A percentile compares a stretch with the other conserved stretches of the same genome.
Evolutionary conservation across 1,284 basidiomycete species (phyloP).

Genomic region (Ustilago loliicola): DNA sequence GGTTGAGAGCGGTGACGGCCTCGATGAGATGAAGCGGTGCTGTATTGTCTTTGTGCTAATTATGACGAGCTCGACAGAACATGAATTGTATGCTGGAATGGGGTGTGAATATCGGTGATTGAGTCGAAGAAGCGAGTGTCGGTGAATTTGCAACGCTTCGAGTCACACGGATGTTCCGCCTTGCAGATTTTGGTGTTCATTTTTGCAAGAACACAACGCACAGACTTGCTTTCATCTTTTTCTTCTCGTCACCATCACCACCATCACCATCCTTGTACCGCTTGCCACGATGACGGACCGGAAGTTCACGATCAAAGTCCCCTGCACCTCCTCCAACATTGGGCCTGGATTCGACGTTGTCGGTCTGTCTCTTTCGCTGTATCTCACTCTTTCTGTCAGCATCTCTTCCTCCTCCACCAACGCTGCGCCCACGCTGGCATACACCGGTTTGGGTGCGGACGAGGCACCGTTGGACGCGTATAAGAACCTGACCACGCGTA

Average conservation of each 20-base stretch:
- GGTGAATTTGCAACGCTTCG: background rate
- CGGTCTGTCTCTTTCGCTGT: slow-evolving; percentile 91
- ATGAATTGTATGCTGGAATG: background rate
- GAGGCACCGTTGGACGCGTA: slow-evolving; percentile 95
- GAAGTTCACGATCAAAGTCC: slow-evolving; percentile 80
- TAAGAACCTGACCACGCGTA: slow-evolving; percentile 97
- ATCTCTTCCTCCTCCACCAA: slow-evolving; percentile 25
- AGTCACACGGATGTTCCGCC: background rate
- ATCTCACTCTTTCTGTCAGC: slow-evolving; percentile 82
- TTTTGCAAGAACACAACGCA: slow-evolving; percentile 8
- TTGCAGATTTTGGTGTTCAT: no score
- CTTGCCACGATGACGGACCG: slow-evolving; percentile 13
- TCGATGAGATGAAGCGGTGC: no score
- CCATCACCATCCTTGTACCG: background rate
- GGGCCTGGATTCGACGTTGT: slow-evolving; percentile 99
- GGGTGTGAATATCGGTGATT: background rate
- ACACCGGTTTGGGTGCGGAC: slow-evolving; percentile 87
- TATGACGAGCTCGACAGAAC: no score
- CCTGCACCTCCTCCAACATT: slow-evolving; percentile 97
- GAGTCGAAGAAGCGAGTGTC: background rate
- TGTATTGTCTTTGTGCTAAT: no score
- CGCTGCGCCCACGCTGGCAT: slow-evolving; percentile 77
- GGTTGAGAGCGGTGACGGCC: no score
- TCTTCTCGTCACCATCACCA: slow-evolving; percentile 3
- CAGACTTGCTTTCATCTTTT: background rate